phyloP scores from a whole-genome alignment of 306 rosid genomes.

The Neltuma alba region DNA sequence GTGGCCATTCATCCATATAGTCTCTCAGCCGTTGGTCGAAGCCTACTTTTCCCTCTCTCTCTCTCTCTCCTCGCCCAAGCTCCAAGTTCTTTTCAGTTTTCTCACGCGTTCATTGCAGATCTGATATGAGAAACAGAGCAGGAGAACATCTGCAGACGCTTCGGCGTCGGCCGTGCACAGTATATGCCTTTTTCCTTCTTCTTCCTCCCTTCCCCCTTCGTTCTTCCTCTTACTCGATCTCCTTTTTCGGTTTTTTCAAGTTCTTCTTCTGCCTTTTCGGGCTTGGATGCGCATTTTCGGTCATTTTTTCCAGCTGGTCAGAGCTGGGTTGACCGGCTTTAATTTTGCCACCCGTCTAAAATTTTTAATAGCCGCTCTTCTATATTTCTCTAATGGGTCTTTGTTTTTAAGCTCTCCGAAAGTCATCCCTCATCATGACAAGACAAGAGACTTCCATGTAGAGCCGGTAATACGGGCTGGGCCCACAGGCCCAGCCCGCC shows the following conservation, averaged over 20 bases:
- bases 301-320: not conserved
- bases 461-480: too few species aligned
- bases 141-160: too few species aligned
- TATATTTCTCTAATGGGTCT: not conserved
- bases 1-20: too few species aligned
- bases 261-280: too few species aligned
- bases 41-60: not conserved
- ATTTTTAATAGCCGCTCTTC: not conserved
- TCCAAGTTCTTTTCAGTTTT: too few species aligned
- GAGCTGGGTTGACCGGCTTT: not conserved
- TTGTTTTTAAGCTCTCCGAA: not conserved
- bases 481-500: too few species aligned
- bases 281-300: not conserved
- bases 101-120: not conserved
- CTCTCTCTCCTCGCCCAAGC: not conserved
- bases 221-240: too few species aligned
- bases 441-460: too few species aligned
- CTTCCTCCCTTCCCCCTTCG: too few species aligned
- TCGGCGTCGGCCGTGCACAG: too few species aligned
- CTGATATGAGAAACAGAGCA: not conserved
- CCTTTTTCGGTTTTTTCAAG: too few species aligned
- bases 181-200: too few species aligned
- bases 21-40: not conserved
- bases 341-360: not conserved
- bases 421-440: not conserved